These are phyloP conservation scores for Blastomyces parvus DNA, from an alignment of 2,329 filamentous ascomycete species.

Conservation along the genomic window DNA sequence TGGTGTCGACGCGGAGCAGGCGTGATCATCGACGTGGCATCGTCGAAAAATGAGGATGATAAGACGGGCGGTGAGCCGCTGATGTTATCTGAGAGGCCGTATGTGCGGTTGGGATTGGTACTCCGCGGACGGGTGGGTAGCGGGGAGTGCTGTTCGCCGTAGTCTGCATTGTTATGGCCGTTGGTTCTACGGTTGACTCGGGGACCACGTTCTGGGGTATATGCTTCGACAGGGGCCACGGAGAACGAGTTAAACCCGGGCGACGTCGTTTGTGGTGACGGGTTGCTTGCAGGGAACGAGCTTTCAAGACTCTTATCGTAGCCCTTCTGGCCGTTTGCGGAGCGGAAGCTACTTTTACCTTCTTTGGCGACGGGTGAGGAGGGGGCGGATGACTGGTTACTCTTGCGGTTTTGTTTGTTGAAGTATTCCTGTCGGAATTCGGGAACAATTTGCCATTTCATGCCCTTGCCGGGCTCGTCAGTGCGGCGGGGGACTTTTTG, in stretches of 20 bases:
- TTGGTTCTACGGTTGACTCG: constrained; percentile 24
- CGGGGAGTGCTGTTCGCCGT: constrained; percentile 37
- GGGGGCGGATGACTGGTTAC: constrained; percentile 38
- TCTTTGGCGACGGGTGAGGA: constrained; percentile 38
- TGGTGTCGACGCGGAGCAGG: constrained; percentile 42
- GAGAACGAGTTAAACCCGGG: constrained; percentile 36
- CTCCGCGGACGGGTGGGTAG: constrained; percentile 28
- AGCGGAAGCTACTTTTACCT: constrained; percentile 28
- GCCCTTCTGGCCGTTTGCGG: constrained; percentile 24
- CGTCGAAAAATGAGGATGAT: constrained; percentile 42
- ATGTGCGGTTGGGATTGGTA: constrained; percentile 23
- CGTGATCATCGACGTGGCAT: constrained; percentile 40
- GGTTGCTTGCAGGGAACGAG: constrained; percentile 32
- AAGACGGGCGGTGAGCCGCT: constrained; percentile 35
- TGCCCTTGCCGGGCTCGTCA: constrained; percentile 93
- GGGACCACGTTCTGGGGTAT: constrained; percentile 41
- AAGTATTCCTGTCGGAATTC: constrained; percentile 81
- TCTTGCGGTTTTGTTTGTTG: constrained; percentile 49
- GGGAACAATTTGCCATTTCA: constrained; percentile 94
- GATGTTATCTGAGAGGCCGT: constrained; percentile 34
- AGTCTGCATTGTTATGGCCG: constrained; percentile 20
- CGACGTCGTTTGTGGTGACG: constrained; percentile 32
- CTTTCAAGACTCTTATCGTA: constrained; percentile 22
- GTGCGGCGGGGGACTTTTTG: constrained; percentile 86
- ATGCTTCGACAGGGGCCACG: constrained; percentile 36